Evolutionary conservation across 2,329 filamentous ascomycete genomes (phyloP), one percentile per base, ranked within the genome.

Genomic region (Cadophora sp.): DNA sequence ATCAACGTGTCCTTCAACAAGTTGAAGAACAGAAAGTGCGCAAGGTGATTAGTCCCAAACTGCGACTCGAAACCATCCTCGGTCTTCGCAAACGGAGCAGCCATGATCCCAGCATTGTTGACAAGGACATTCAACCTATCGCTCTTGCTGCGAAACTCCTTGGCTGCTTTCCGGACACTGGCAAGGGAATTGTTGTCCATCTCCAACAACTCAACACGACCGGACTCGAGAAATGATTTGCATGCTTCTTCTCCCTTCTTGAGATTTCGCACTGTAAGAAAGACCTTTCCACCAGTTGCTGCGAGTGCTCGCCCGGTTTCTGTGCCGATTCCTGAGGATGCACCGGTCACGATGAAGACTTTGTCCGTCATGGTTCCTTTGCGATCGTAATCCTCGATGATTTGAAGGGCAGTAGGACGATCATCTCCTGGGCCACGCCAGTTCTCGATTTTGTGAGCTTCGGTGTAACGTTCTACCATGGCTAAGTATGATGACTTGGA

Each of bases 21-120:
- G 22, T 83, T 75, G 72, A 85, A 84, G 22, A 87, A 79, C 1
- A 86, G 79, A 76, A 87, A 87, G 69, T 86, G 83, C 22, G 77
- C 80, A 2, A 88, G 76, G 71, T 87, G 82, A 73, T 86, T 86
- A 9, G 79, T 82, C 59, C 80, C 84, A 66, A 87, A 82, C 66
- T 87, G 84, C 0, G 74, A 73, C 70, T 87, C 84, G 72, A 81
- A 82, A 30, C 82, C 83, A 70, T 85, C 83, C n/a, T 70, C 71
- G 1, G 81, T 71, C 65, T 51, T 79, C 70, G 27, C 79, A 53
- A 68, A 64, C 16, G 70, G 70, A 2, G 64, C 33, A 14, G 68
- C 68, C 70, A 72, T 72, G 39, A 72, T 71, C 20, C 73, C 74
- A 0, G 73, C 73, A 64, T 76, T 76, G 61, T 66, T 68, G 41